phyloP scores from a whole-genome alignment of 1,284 basidiomycete genomes.

The Apiotrichum porosum region DNA sequence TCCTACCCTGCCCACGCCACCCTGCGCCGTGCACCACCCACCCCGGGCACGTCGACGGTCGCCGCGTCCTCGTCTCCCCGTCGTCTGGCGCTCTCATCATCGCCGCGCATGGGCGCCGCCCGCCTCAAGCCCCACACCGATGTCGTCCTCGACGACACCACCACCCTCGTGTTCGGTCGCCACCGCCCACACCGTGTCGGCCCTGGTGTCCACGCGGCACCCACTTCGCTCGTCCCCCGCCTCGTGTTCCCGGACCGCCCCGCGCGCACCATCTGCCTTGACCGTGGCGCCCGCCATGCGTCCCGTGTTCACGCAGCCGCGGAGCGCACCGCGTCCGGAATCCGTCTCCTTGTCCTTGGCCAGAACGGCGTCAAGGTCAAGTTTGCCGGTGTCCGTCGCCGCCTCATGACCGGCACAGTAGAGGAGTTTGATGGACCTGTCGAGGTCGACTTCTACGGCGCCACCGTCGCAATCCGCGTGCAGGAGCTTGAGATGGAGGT shows the following conservation, averaged over 20 bases:
- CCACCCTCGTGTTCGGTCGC: constrained; percentile 37
- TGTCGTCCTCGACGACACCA: constrained; percentile 17
- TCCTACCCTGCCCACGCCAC: neutral
- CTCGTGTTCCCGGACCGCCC: constrained; percentile 10
- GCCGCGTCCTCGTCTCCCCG: constrained; percentile 40
- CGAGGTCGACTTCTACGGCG: constrained; percentile 43
- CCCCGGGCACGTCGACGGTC: constrained; percentile 42
- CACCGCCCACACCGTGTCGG: constrained; percentile 17
- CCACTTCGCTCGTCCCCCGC: neutral
- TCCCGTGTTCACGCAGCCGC: constrained; percentile 40
- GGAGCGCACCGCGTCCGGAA: constrained; percentile 22
- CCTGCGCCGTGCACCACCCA: constrained; percentile 20
- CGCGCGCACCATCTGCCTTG: constrained; percentile 30
- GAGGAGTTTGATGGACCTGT: constrained; percentile 13
- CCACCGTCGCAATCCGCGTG: constrained; percentile 18
- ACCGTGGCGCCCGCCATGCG: constrained; percentile 39
- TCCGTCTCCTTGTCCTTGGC: constrained; percentile 41
- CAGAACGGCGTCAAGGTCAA: constrained; percentile 44
- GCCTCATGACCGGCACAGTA: constrained; percentile 9
- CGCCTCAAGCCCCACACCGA: neutral
- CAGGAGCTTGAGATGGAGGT: neutral
- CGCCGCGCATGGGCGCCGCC: constrained; percentile 11
- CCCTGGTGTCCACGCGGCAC: neutral
- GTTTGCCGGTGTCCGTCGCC: neutral
- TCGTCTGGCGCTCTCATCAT: constrained; percentile 16